Evolutionary conservation across 2,329 filamentous ascomycete genomes (phyloP), one percentile per base, ranked within the genome.

Genomic region (Hypomyces perniciosus): DNA sequence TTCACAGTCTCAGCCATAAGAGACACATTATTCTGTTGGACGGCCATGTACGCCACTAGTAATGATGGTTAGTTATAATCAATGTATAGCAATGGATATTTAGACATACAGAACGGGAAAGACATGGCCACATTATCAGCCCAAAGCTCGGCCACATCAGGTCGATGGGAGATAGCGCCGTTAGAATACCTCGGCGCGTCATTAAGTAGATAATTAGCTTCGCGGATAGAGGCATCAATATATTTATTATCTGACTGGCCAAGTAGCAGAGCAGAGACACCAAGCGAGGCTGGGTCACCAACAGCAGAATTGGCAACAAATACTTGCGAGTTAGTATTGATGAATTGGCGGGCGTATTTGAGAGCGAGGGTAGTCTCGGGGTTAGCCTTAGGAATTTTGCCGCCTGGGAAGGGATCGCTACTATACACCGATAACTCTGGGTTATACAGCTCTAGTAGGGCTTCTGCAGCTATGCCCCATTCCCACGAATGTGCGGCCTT

Each of bases 51-150:
- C 1, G 10, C 8, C 30, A 42, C 42, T 44, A 34, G 4, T 12
- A 20, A 20, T n/a, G 3, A 33, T 27, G n/a, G 20, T 20, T 20
- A 20, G 20, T 20, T 44, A 34, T 6, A n/a, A 34, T 3, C 33
- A 33, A 26, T 38, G 27, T 45, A n/a, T 8, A 8, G 39, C 12
- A 12, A 43, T 20, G 34, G 29, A 9, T 7, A 34, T 13, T 13
- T 8, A 1, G 1, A 53, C 53, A 8, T 48, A 55, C 53, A 33
- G 34, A 55, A 55, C 26, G 53, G 53, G 26, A 55, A 53, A 5
- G 53, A 55, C 53, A 55, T 55, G 47, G 53, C 53, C 50, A 55
- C 48, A 31, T 55, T 55, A 35, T 55, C 53, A n/a, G 51, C 51
- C 53, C 53, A 55, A 8, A 55, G 46, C 51, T 55, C 53, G 6